Evolutionary conservation across 805 yeast species (phyloP), one percentile per base, ranked within the genome.

Genomic region (Candida pseudoglaebosa): DNA sequence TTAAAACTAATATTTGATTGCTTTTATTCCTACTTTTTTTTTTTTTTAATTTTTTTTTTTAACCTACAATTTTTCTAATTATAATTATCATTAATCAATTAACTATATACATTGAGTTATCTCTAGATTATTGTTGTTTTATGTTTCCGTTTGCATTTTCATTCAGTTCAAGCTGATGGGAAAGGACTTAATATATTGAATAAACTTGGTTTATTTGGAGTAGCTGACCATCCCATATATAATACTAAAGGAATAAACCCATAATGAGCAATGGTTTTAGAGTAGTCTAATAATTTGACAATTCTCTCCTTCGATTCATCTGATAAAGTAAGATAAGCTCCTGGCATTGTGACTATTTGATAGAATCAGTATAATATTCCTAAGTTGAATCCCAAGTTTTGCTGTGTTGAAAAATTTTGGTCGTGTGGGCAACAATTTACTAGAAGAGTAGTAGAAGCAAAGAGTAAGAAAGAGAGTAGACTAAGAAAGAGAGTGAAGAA

Each of bases 211-310:
- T 84, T 86, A 64, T 83, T 84, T 40, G 88, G 73, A 47, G 91
- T 81, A 51, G 86, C 79, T 35, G 69, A 59, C 71, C 71, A 68
- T 15, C 73, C 99, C 53, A 93, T 71, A 73, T 93, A 93, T 58
- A 93, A 72, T 49, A 93, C 82, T 59, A 93, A 84, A 41, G 99
- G 99, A 54, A 93, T 82, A 87, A 95, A 93, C 34, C 98, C 97
- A 66, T 89, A 93, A 67, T 95, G 99, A 42, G 91, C 85, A 55
- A 84, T 75, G 38, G 87, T 84, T 60, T 88, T 86, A 48, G 96
- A 80, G 53, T 87, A 73, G 52, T 85, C 95, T 50, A 89, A 69
- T 47, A 90, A 69, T 62, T 82, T 87, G 61, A 82, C 68, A 63
- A 93, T 77, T 70, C 98, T 88, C 71, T 93, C 99, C 77, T 84